Percentiles rank a stretch among this genome's conserved stretches.
These are phyloP conservation scores for Telfairia occidentalis DNA, from an alignment of 331 rosid genomes.

Conservation along the genomic window DNA sequence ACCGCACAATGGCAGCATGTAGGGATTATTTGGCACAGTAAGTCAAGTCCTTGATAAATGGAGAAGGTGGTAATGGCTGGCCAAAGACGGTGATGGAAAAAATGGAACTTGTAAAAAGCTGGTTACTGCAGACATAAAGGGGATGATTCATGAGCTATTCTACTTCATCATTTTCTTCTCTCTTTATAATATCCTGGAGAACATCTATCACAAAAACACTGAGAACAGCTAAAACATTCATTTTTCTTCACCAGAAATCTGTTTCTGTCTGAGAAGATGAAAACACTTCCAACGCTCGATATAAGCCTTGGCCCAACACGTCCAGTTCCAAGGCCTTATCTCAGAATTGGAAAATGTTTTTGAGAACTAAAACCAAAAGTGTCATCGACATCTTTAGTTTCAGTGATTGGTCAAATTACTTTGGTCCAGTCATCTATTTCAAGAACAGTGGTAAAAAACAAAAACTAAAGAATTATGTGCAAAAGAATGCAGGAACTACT, in stretches of 20 bases:
- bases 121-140: neutral
- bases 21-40: neutral
- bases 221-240: neutral
- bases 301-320: neutral
- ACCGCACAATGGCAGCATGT: conserved; percentile 4
- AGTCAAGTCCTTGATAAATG: neutral
- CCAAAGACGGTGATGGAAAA: neutral
- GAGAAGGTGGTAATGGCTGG: conserved; percentile 5
- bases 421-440: neutral
- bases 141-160: neutral
- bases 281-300: neutral
- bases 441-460: neutral
- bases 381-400: neutral
- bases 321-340: neutral
- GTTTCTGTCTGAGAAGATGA: neutral
- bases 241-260: neutral
- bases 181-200: neutral
- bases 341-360: neutral
- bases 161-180: neutral
- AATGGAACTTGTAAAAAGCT: neutral
- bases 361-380: neutral
- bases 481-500: neutral
- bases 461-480: neutral
- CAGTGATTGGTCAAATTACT: neutral
- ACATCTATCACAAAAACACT: neutral